Percentiles rank a stretch among this genome's conserved stretches.
Conservation (phyloP, 2,329 filamentous ascomycete species). For the Elsinoe necatrix region DNA sequence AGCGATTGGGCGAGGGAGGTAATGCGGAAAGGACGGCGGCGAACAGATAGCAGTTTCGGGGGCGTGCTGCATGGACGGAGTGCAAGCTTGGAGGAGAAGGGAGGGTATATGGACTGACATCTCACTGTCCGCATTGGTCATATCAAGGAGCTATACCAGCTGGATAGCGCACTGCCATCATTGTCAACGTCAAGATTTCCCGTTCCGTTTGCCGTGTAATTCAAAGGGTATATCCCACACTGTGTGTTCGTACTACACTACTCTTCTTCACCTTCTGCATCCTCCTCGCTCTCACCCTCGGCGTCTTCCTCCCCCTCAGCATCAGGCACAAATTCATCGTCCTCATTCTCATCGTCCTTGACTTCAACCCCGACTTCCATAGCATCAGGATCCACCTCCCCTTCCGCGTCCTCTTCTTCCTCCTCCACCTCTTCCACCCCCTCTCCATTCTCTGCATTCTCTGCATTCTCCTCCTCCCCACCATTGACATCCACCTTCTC, state of each 20-base stretch:
- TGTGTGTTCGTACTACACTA: neutral
- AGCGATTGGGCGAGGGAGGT: constrained; percentile 61
- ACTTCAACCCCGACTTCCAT: constrained; percentile 1
- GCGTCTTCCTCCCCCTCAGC: constrained; percentile 20
- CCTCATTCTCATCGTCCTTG: constrained; percentile 10
- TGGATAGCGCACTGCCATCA: neutral
- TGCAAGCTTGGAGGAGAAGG: constrained; percentile 19
- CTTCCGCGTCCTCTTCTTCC: constrained; percentile 21
- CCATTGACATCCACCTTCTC: constrained; percentile 23
- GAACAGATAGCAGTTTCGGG: constrained; percentile 34
- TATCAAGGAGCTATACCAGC: neutral
- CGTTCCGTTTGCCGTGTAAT: neutral
- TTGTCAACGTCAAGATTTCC: neutral
- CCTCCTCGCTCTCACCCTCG: constrained; percentile 22
- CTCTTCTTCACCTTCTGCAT: constrained; percentile 6
- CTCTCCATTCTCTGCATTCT: constrained; percentile 26
- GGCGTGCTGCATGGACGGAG: constrained; percentile 42
- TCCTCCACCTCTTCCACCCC: constrained; percentile 20
- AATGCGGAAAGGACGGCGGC: constrained; percentile 35
- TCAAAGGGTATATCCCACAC: neutral
- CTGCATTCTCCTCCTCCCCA: constrained; percentile 21
- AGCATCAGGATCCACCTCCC: constrained; percentile 18
- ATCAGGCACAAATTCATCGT: constrained; percentile 18
- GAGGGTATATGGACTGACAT: neutral
- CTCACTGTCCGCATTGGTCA: neutral